phyloP scores from a whole-genome alignment of 2,329 filamentous ascomycete species.

The Septoria petroselini region DNA sequence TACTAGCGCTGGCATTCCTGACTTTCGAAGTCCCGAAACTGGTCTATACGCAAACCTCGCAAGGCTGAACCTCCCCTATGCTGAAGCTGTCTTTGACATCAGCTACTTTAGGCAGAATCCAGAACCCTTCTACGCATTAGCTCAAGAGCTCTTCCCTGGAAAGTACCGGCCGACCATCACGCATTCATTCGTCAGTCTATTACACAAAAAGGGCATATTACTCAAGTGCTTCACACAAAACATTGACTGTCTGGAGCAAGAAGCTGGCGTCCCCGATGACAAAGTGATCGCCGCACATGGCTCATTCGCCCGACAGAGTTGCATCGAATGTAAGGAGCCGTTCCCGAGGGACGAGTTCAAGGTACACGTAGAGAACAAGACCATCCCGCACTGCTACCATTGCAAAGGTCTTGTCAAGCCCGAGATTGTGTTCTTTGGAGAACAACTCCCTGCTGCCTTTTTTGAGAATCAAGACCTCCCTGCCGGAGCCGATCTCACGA shows the following conservation, averaged over 20 bases:
- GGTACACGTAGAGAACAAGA: conserved; percentile 61
- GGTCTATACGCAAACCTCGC: conserved; percentile 92
- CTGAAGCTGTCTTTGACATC: conserved; percentile 94
- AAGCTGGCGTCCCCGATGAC: conserved; percentile 76
- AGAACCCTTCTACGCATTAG: conserved; percentile 85
- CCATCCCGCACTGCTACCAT: conserved; percentile 66
- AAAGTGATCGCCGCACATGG: conserved; percentile 92
- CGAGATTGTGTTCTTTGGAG: conserved; percentile 93
- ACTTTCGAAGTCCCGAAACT: conserved; percentile 90
- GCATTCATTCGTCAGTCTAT: conserved; percentile 81
- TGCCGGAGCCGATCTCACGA: conserved; percentile 67
- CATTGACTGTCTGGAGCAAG: conserved; percentile 89
- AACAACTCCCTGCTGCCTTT: conserved; percentile 65
- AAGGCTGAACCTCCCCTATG: conserved; percentile 77
- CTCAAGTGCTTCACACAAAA: conserved; percentile 94
- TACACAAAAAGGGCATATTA: conserved; percentile 74
- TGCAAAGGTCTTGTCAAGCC: conserved; percentile 86
- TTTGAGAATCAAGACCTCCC: conserved; percentile 57
- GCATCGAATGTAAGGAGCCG: conserved; percentile 75
- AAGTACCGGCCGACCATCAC: conserved; percentile 84
- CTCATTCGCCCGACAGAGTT: conserved; percentile 86
- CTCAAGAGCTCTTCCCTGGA: conserved; percentile 87
- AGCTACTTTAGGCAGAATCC: conserved; percentile 81
- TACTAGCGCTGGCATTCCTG: conserved; percentile 72
- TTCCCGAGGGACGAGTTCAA: conserved; percentile 75